Evolutionary conservation across 768 basidiomycete species (phyloP), one percentile per base, ranked within the genome.

Genomic region (Mycena epipterygia): DNA sequence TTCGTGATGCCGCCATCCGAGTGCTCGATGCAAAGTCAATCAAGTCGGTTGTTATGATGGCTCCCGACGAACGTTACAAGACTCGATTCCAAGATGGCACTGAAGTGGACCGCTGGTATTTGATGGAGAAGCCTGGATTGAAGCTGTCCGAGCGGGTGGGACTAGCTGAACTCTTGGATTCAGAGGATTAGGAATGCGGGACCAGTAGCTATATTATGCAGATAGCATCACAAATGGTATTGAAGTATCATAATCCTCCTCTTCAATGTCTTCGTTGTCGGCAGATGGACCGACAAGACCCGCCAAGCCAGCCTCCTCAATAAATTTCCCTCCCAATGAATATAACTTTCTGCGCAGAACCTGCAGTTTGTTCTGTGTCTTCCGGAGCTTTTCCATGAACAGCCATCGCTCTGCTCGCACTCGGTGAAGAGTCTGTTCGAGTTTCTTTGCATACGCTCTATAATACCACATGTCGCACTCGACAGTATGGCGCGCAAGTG

Each of bases 31-130:
- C 75, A 4, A 73, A 68, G 27, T 2, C 7, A 3, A 78, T 81
- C 37, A n/a, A 25, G 0, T 72, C 77, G 8, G 68, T 75, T 16
- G 68, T 81, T n/a, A 76, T 75, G 13, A 77, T 81, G 77, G 64
- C 78, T 0, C 78, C 76, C 0, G 64, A 68, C 17, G 37, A 52
- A 2, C 68, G 29, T 0, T 67, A 67, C 21, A 21, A n/a, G 8
- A 51, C 29, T 6, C 27, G 23, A 1, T 42, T 37, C 48, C 21
- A 17, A 0, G 65, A 67, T 14, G 57, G 57, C 2, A 11, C 57
- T 5, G 65, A 67, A 25, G n/a, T 51, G 0, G 56, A 67, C 16
- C 44, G 65, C 3, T 67, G 56, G 48, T 59, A n/a, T 42, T 17
- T 67, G 14, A 51, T 59, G 55, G 65, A 66, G 44, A 66, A 57